Evolutionary conservation across 2,329 filamentous ascomycete species (phyloP), one percentile per base, ranked within the genome.

Genomic region (Xylaria sp.): DNA sequence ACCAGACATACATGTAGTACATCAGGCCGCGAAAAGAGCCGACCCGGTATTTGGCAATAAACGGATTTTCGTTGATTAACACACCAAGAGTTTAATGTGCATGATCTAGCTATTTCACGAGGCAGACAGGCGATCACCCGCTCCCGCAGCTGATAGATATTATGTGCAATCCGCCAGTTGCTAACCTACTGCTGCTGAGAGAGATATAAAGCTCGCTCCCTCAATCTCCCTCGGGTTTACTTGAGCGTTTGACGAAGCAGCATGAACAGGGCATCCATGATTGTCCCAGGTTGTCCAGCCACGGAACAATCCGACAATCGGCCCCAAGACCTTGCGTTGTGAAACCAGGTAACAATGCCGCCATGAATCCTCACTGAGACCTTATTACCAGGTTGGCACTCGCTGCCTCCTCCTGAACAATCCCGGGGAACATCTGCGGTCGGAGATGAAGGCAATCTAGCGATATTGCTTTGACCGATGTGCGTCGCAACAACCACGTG

Each of bases 361-460:
- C 52, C 61, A 63, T 63, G 57, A 42, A 54, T 53, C 57, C 37
- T 46, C 31, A 15, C 52, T 31, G 21, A 5, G 37, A 38, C 21
- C 37, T 53, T 12, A 40, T 12, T 43, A 7, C 52, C 40, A 45
- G 52, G 51, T 33, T 42, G 15, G 15, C 19, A 15, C 37, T 19
- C 47, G 33, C 47, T 19, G 21, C 51, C 45, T 37, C 59, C 46
- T 52, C 59, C 46, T 52, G 40, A 19, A 38, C 50, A 55, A 55
- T 54, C 38, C 46, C 38, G 35, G 19, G 31, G 47, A 51, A 15
- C 1, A 17, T 46, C 21, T 17, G 21, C 19, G 3, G 33, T 21
- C 49, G 49, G 62, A 64, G 51, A 62, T 64, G 53, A 59, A 4
- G 31, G 45, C 51, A 62, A 57, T 43, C 60, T 58, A 38, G 52